Evolutionary conservation across 768 basidiomycete genomes (phyloP), one percentile per base, ranked within the genome.

Genomic region (Phanerodontia chrysosporium): DNA sequence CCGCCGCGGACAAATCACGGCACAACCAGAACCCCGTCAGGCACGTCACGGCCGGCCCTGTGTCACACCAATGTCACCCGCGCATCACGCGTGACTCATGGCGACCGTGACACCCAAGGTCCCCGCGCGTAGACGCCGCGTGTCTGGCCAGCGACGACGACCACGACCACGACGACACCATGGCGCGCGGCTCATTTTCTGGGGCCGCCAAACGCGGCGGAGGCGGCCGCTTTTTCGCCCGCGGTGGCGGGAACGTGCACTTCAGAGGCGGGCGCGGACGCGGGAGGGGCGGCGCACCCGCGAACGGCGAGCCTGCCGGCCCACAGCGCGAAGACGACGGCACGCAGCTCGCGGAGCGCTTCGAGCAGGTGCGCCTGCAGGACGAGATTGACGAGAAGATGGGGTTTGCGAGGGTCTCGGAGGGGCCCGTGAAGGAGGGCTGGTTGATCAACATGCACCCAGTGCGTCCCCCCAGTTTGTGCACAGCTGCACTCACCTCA

Each of bases 381-480:
- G 94, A 98, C 71, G 93, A 96, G 66, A 83, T 98, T 21, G 97
- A 99, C 67, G 93, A 92, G 74, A 92, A 91, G 71, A 77, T 98
- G 18, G 97, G 97, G 0, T 99, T 98, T 72, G 75, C 76, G 42
- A 80, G 87, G 61, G 77, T 92, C 51, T 85, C 91, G 59, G 90
- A 95, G 68, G 96, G 95, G 0, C 74, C 78, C 2, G 76, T 76
- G 66, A 84, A 78, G 69, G 89, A 91, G 55, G 97, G 95, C 1
- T 98, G 97, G 97, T 76, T 99, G 68, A 86, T 99, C 62, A 98
- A 98, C 69, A 98, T 99, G 96, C 95, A 96, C 71, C 92, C 97
- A 55, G 94, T 95, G 69, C 64, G 90, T 80, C 13, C 29, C 27
- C 9, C 27, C 51, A 29, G 25, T 6, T 14, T n/a, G 21, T 46